Evolutionary conservation across 169 alveolate species (phyloP).

Genomic region (Plasmodium reichenowi): DNA sequence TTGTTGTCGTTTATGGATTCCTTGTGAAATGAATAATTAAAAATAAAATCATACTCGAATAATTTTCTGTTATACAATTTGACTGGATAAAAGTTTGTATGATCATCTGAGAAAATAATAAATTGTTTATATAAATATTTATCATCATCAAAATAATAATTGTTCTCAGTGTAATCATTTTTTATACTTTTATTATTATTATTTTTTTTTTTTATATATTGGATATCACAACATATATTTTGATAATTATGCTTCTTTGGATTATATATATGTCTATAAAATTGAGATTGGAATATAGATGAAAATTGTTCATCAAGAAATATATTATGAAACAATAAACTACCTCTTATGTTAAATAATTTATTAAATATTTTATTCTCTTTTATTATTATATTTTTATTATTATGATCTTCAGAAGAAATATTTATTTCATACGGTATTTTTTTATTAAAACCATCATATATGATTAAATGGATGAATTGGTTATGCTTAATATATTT

Average conservation of each 20-base stretch:
- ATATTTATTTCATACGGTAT: slow-evolving; percentile 13
- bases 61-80: slow-evolving; percentile 58
- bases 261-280: neutral
- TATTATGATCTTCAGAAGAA: slow-evolving; percentile 2
- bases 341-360: neutral
- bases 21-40: neutral
- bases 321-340: slow-evolving; percentile 11
- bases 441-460: slow-evolving; percentile 31
- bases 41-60: slow-evolving; percentile 39
- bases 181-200: neutral
- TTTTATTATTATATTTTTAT: slow-evolving; percentile 4
- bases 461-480: slow-evolving; percentile 13
- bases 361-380: slow-evolving; percentile 18
- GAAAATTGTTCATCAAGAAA: slow-evolving; percentile 13
- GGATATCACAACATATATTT: slow-evolving; percentile 3
- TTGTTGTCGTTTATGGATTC: neutral
- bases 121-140: too few species aligned
- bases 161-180: neutral
- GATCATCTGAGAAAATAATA: neutral
- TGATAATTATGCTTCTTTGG: neutral
- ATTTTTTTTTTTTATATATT: too few species aligned
- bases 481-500: slow-evolving; percentile 42
- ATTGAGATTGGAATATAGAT: neutral
- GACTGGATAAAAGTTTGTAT: neutral
- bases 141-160: too few species aligned